These are phyloP conservation scores for Pseudogymnoascus sp. DNA, from an alignment of 2,329 filamentous ascomycete genomes.

Conservation along the genomic window DNA sequence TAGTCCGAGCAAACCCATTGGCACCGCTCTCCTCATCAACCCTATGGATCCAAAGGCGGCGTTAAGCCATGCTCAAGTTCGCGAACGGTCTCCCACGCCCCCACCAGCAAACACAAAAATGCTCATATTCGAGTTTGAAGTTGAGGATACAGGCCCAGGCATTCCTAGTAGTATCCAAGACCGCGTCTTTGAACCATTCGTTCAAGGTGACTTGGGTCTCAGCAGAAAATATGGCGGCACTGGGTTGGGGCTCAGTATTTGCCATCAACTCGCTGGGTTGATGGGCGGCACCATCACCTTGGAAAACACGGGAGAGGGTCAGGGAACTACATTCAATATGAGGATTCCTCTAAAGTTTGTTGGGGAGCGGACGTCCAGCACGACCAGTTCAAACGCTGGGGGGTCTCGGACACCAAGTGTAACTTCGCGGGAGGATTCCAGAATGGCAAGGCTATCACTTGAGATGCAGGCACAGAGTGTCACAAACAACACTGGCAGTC, in stretches of 20 bases:
- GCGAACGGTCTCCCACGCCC: conserved; percentile 50
- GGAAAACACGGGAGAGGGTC: conserved; percentile 48
- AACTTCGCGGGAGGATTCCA: background rate
- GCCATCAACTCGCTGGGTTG: conserved; percentile 71
- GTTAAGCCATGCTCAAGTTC: conserved; percentile 30
- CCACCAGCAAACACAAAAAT: conserved; percentile 54
- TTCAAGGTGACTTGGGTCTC: conserved; percentile 82
- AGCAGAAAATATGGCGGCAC: conserved; percentile 89
- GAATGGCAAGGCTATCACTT: conserved; percentile 4
- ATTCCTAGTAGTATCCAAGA: conserved; percentile 71
- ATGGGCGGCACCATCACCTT: conserved; percentile 75
- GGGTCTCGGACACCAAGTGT: background rate
- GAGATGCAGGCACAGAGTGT: conserved; percentile 15
- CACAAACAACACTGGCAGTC: background rate
- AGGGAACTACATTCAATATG: conserved; percentile 69
- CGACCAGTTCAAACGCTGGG: conserved; percentile 16
- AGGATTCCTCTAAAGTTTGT: conserved; percentile 72
- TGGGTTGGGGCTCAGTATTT: conserved; percentile 80
- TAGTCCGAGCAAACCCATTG: conserved; percentile 27
- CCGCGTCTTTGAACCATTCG: conserved; percentile 87
- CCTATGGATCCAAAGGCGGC: conserved; percentile 40
- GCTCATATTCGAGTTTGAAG: conserved; percentile 79
- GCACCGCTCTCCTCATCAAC: conserved; percentile 54
- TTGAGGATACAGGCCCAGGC: conserved; percentile 80
- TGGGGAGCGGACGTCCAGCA: conserved; percentile 47